Evolutionary conservation across 108 stramenopile genomes (phyloP), one percentile per base, ranked within the genome.

Genomic region (Thalassiosira profunda): DNA sequence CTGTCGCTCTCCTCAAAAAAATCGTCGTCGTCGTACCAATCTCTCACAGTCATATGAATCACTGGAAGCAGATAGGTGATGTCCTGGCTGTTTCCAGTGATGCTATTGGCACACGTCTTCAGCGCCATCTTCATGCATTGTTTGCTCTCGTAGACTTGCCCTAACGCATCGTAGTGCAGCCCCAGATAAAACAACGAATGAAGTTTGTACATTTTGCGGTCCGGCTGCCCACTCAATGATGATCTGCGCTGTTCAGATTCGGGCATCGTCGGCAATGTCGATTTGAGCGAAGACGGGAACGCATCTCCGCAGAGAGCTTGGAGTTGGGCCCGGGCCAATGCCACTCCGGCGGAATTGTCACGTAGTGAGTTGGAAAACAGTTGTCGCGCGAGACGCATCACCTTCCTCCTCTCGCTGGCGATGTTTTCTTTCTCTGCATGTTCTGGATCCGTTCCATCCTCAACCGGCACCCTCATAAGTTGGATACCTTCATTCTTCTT

Each of bases 21-120:
- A 4, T 79, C 77, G 9, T 87, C 87, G 49, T 93, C 92, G 67
- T 93, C 92, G 64, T 89, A 93, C 89, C 89, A 93, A 76, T 93
- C 86, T 35, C 92, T 62, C 14, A 57, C 66, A 4, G 88, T 58
- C 92, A 93, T 93, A 63, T 93, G 92, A 38, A 93, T 66, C 44
- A 90, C 69, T 0, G 92, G 92, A 11, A 93, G 58, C 9, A 83
- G 66, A 41, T 82, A 82, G 0, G 90, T 67, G 29, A 93, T 80
- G 72, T 93, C 86, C 40, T 67, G 54, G 56, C 47, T 70, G 56
- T 93, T 93, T 2, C 90, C 90, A 20, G 55, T 54, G 8, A 76
- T 85, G 26, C 67, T 59, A 58, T 68, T 72, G 4, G 73, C 64
- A 47, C 79, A 79, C 4, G 79, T 38, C 30, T 65, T 61, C 29